These are phyloP conservation scores for Apiospora kogelbergensis DNA, from an alignment of 2,329 filamentous ascomycete genomes.

Conservation along the genomic window DNA sequence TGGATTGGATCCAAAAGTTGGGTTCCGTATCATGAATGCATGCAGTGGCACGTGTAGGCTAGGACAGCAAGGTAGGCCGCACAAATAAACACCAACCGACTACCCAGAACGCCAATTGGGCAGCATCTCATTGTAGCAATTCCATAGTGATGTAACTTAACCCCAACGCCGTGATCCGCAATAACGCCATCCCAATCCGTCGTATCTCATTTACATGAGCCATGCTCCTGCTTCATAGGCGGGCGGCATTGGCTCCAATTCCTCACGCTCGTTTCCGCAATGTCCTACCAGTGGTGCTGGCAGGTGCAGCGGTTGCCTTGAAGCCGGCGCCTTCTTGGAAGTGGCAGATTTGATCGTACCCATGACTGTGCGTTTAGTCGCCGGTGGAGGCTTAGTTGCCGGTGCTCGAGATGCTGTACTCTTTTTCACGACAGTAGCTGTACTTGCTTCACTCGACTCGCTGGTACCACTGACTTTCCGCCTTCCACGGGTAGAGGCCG, in stretches of 20 bases:
- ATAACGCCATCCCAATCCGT: conserved; percentile 20
- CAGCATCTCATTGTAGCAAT: not conserved
- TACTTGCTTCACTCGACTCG: conserved; percentile 64
- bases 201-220: conserved; percentile 7
- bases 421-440: conserved; percentile 64
- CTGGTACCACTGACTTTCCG: conserved; percentile 59
- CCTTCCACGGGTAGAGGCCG: conserved; percentile 46
- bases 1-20: not conserved
- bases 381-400: conserved; percentile 35
- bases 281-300: conserved; percentile 43
- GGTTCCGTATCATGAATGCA: not conserved
- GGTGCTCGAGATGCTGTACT: conserved; percentile 38
- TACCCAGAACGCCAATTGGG: not conserved
- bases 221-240: conserved; percentile 12
- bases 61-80: not conserved
- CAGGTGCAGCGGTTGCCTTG: conserved; percentile 39
- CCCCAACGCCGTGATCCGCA: conserved; percentile 3
- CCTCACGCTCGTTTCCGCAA: conserved; percentile 51
- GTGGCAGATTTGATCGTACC: conserved; percentile 50
- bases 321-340: conserved; percentile 49
- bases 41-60: not conserved
- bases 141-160: conserved; percentile 15
- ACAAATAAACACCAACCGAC: not conserved
- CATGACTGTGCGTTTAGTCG: conserved; percentile 52
- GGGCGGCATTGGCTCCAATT: not conserved